phyloP scores from a whole-genome alignment of 2,329 filamentous ascomycete genomes.

The Alternaria arbusti region DNA sequence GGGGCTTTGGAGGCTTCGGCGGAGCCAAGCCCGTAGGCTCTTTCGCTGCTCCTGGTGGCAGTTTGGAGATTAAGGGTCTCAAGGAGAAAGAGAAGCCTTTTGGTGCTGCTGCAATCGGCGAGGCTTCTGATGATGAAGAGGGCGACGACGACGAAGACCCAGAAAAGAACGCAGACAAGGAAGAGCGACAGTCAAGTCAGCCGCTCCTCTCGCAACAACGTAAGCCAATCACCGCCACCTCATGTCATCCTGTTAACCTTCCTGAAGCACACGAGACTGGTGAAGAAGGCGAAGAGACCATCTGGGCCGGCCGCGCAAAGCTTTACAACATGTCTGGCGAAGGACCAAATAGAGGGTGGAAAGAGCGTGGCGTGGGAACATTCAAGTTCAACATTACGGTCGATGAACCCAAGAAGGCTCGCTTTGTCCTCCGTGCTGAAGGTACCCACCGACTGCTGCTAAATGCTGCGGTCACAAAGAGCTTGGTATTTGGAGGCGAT shows the following conservation, averaged over 20 bases:
- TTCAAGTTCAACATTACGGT: slow-evolving; percentile 74
- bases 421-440: slow-evolving; percentile 90
- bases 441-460: slow-evolving; percentile 85
- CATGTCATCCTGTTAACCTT: slow-evolving; percentile 19
- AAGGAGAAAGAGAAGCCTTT: slow-evolving; percentile 74
- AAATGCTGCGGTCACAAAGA: slow-evolving; percentile 80
- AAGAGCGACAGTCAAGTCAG: slow-evolving; percentile 34
- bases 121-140: slow-evolving; percentile 61
- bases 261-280: slow-evolving; percentile 75
- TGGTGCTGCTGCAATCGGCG: slow-evolving; percentile 71
- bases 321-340: slow-evolving; percentile 77
- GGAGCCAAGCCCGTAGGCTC: slow-evolving; percentile 59
- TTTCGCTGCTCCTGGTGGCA: slow-evolving; percentile 69
- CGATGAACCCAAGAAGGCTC: slow-evolving; percentile 58
- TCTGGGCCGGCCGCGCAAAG: slow-evolving; percentile 79
- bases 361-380: slow-evolving; percentile 83
- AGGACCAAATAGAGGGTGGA: slow-evolving; percentile 70
- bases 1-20: slow-evolving; percentile 37
- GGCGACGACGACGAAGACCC: slow-evolving; percentile 51
- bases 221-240: slow-evolving; percentile 51
- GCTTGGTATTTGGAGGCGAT: slow-evolving; percentile 80
- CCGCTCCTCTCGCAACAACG: slow-evolving; percentile 67
- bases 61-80: slow-evolving; percentile 52
- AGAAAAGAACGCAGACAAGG: slow-evolving; percentile 37
- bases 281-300: slow-evolving; percentile 79